phyloP scores from a whole-genome alignment of 345 rosid genomes.

The Excoecaria agallocha region DNA sequence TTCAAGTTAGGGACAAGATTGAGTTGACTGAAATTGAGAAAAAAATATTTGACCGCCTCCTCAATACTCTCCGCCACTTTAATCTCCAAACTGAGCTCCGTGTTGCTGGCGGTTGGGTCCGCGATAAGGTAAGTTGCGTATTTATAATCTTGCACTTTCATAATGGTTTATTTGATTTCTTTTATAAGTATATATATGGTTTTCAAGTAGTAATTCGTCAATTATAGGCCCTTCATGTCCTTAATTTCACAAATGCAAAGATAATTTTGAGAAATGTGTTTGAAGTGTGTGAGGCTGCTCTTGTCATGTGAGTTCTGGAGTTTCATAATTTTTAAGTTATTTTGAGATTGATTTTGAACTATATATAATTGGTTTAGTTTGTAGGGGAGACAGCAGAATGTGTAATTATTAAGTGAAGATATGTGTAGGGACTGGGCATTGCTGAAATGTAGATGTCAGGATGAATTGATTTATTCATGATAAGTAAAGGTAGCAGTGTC shows the following conservation, averaged over 20 bases:
- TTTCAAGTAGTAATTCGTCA: background rate
- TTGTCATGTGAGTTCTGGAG: too few relatives aligned
- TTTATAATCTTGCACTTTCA: background rate
- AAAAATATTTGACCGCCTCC: constrained; percentile 67
- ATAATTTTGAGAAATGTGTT: too few relatives aligned
- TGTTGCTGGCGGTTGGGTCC: constrained; percentile 99
- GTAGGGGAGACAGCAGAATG: background rate
- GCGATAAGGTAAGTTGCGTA: constrained; percentile 63
- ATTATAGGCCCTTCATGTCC: background rate
- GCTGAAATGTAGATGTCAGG: background rate
- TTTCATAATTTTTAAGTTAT: too few relatives aligned
- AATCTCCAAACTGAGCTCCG: constrained; percentile 73
- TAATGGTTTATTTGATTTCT: background rate
- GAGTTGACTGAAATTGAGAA: constrained; percentile 61
- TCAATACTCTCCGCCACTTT: constrained; percentile 58
- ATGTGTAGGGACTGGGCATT: background rate
- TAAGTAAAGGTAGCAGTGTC: background rate
- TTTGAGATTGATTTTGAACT: too few relatives aligned
- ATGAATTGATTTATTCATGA: background rate
- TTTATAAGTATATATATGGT: background rate
- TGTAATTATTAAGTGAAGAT: background rate
- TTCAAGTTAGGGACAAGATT: constrained; percentile 50
- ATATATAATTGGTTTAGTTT: too few relatives aligned
- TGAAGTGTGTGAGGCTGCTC: too few relatives aligned
- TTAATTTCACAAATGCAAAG: background rate